Evolutionary conservation across 306 rosid species (phyloP).

Genomic region (Datisca glomerata): DNA sequence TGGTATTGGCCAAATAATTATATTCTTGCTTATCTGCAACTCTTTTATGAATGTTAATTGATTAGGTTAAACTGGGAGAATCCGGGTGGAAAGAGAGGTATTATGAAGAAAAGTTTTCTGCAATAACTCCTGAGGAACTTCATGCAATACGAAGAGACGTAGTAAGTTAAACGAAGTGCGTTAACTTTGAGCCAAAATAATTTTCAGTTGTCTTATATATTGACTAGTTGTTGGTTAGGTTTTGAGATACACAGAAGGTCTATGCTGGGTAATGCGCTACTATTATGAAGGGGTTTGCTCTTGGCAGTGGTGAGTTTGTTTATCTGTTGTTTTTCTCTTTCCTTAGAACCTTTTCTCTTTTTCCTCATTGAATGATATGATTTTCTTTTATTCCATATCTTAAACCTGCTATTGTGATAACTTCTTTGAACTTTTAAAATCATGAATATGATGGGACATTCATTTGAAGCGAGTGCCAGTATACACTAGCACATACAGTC

Average conservation of each 20-base stretch:
- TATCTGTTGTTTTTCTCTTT: neutral
- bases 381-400: no score
- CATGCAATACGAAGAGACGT: constrained; percentile 74
- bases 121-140: constrained; percentile 76
- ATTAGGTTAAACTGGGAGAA: constrained; percentile 74
- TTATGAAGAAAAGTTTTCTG: constrained; percentile 77
- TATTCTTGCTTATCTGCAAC: no score
- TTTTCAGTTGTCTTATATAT: constrained; percentile 12
- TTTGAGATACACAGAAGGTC: constrained; percentile 86
- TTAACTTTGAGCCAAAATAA: constrained; percentile 1
- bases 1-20: no score
- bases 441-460: no score
- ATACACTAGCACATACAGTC: no score
- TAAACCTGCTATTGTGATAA: no score
- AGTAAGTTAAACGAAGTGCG: constrained; percentile 42
- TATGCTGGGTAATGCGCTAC: constrained; percentile 96
- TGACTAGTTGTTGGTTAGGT: constrained; percentile 51
- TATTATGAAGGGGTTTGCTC: constrained; percentile 98
- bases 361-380: no score
- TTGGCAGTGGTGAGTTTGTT: constrained; percentile 75
- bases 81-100: constrained; percentile 98
- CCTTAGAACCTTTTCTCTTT: no score
- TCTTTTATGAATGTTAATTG: no score
- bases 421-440: no score
- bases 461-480: no score